Base-by-base conservation (phyloP, 2,329 filamentous ascomycete species). In the Neopestalotiopsis sp. region DNA sequence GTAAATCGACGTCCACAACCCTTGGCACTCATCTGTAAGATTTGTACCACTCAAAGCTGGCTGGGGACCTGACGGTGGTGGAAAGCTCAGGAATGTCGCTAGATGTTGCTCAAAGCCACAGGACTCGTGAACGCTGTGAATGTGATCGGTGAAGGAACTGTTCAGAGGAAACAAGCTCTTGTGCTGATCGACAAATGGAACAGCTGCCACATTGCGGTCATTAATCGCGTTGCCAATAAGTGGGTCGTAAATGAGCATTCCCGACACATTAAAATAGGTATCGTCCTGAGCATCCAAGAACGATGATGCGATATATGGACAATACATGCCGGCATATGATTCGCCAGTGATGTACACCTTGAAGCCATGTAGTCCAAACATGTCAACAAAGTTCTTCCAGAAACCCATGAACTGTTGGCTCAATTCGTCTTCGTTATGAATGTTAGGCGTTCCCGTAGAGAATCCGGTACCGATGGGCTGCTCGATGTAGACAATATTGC, bases 401-500 rank as follows among this genome's bases (percentile, higher is more conserved):
- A 94, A 95, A 64, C 91, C 91, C 17, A 92, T 83, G 76, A 95
- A 94, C 72, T 95, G 88, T n/a, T 82, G 79, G 0, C 91, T 91
- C 1, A 91, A 84, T 72, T 94, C 91, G 32, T 89, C 86, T 72
- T 94, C 89, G 73, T 87, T 87, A 3, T 83, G 89, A 10, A 91
- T 91, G 0, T 86, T 91, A 2, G 89, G 83, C 0, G 81, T 87
- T 12, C 92, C 92, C 42, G 88, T 86, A 0, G 89, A 88, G 77
- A 92, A 94, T 14, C 92, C 92, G 0, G 91, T 92, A 32, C 86
- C 85, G 14, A 89, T 80, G 5, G 89, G 90, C 76, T 93, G 91
- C 74, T 93, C 92, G 7, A 92, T 85, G 88, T 90, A 96, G 58
- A 96, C 82, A 74, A 95, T 88, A 78, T 94, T 94, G 67, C 92